Conservation (phyloP, 352 stramenopile genomes). For the Phytopythium vexans region DNA sequence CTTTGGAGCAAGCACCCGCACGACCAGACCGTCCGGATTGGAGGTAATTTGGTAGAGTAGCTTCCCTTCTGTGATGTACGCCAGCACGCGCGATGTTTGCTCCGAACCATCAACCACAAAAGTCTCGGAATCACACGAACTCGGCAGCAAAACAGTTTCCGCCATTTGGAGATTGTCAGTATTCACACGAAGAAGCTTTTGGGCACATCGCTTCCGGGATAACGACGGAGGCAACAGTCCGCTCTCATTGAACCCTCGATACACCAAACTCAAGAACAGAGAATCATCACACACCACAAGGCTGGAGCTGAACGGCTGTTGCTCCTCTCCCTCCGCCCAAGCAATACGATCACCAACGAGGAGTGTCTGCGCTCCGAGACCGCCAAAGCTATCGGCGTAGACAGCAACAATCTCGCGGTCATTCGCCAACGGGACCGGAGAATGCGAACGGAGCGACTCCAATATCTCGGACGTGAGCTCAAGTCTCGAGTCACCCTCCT, state of each 20-base stretch:
- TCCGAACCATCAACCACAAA: too few relatives aligned
- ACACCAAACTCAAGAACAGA: constrained; percentile 46
- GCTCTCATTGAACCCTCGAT: constrained; percentile 13
- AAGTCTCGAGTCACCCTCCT: not conserved
- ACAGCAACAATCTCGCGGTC: constrained; percentile 28
- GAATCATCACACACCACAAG: constrained; percentile 37
- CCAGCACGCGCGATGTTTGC: constrained; percentile 9
- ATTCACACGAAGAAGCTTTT: constrained; percentile 14
- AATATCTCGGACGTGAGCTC: constrained; percentile 4
- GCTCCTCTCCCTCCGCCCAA: constrained; percentile 21
- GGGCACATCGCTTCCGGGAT: too few relatives aligned
- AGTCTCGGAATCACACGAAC: too few relatives aligned
- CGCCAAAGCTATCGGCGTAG: constrained; percentile 9
- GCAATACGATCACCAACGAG: constrained; percentile 26
- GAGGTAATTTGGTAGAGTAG: constrained; percentile 54
- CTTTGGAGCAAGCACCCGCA: constrained; percentile 36
- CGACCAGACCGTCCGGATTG: constrained; percentile 23
- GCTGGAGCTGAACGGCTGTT: constrained; percentile 41
- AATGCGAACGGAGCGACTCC: too few relatives aligned
- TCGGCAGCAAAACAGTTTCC: constrained; percentile 9
- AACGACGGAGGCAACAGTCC: constrained; percentile 1
- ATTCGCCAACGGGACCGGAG: constrained; percentile 4
- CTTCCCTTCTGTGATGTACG: constrained; percentile 49
- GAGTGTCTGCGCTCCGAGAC: constrained; percentile 18
- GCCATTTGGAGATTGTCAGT: constrained; percentile 13